Evolutionary conservation across 345 rosid species (phyloP).

Genomic region (Carallia brachiata): DNA sequence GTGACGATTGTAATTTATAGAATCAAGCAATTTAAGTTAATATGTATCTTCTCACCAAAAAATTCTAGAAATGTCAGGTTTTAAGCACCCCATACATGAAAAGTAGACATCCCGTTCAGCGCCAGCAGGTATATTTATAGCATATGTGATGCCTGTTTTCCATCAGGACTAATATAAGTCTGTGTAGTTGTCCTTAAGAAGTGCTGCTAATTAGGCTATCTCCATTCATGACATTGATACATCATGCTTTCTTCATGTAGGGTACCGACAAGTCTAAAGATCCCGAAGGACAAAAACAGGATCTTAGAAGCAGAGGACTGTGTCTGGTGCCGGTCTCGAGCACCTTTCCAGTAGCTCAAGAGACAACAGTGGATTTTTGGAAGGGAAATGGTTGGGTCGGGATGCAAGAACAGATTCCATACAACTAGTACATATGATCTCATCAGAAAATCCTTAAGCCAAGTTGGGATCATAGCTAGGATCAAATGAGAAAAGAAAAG

Average conservation of each 20-base stretch:
- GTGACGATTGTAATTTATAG: no score
- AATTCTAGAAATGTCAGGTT: constrained; percentile 41
- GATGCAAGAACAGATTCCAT: constrained; percentile 28
- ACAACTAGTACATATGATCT: constrained; percentile 26
- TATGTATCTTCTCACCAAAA: neutral
- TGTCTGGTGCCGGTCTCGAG: constrained; percentile 89
- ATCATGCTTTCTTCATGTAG: constrained; percentile 28
- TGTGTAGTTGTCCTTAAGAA: no score
- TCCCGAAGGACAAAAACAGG: constrained; percentile 63
- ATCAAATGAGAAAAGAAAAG: neutral
- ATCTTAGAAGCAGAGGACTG: constrained; percentile 86
- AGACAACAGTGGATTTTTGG: constrained; percentile 80
- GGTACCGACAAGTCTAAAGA: constrained; percentile 53
- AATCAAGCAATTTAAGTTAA: no score
- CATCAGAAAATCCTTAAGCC: constrained; percentile 32
- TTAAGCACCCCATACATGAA: constrained; percentile 90
- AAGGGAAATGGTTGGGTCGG: neutral
- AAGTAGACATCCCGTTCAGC: constrained; percentile 75
- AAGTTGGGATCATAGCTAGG: constrained; percentile 26
- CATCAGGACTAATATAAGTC: no score
- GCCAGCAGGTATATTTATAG: constrained; percentile 52
- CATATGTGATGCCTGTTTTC: neutral
- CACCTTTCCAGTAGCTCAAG: constrained; percentile 86
- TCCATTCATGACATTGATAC: no score
- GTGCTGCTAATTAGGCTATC: no score